Evolutionary conservation across 148 eudicot species (phyloP), one percentile per base, ranked within the genome.

Genomic region (Nyssa sinensis): DNA sequence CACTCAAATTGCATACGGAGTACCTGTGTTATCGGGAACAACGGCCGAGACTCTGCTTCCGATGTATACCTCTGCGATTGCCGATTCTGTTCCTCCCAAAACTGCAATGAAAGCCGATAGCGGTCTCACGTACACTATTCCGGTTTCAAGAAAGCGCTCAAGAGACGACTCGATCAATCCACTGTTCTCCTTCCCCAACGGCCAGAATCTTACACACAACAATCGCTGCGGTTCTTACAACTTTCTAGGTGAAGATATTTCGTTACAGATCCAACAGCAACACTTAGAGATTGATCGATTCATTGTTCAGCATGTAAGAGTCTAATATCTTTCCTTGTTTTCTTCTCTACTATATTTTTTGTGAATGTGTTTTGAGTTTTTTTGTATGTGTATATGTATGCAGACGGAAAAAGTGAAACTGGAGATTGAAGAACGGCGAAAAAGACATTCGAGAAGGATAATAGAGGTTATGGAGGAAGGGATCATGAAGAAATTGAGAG

Each of bases 161-260:
- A 69, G 92, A 57, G 88, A 86, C 9, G 88, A 86, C 9, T 30
- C 82, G 4, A 53, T 72, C 59, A 66, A 64, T 73, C 78, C 83
- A 23, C 27, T 78, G 55, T 4, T 68, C 3, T 23, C 79, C 4
- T 75, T 47, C 4, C 60, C 71, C 16, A 68, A 41, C 32, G 30
- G 49, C 62, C 73, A 23, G 41, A 72, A 73, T 49, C 66, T 30
- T 6, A 55, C 34, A 17, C 5, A 9, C 65, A 41, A 61, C 19
- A 29, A 59, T 41, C 44, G 65, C 29, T 30, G 57, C 49, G 66
- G 73, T 39, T 63, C 74, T n/a, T 75, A 75, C 39, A 73, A 85
- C 5, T 87, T 93, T 58, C 85, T 90, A 62, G 93, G 89, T 21
- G 89, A 88, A 39, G 93, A 93, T 67, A n/a, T 93, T 1, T 88